Conservation (phyloP, 2,329 filamentous ascomycete genomes). For the Metarhizium sp. region DNA sequence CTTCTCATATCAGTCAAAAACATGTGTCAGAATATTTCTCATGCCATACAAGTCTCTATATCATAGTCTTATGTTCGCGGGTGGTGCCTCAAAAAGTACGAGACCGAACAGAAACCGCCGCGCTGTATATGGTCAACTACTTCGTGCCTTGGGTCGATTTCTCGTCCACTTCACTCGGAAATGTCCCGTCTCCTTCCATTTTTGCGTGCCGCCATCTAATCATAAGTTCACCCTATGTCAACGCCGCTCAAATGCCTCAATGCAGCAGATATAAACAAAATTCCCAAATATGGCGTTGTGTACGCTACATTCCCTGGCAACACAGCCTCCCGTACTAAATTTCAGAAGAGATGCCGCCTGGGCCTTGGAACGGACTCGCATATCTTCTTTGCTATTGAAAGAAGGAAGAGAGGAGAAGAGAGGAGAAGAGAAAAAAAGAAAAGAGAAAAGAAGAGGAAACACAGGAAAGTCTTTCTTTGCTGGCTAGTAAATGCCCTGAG, state of each 20-base stretch:
- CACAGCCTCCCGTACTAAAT: background rate
- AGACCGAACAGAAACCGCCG: background rate
- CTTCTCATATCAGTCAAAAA: background rate
- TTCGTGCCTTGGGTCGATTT: background rate
- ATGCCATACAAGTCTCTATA: background rate
- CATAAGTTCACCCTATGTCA: constrained; percentile 1
- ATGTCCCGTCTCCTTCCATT: background rate
- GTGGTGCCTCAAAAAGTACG: background rate
- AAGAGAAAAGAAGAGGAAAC: background rate
- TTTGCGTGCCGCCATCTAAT: background rate
- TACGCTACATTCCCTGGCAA: background rate
- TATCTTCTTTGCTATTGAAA: background rate
- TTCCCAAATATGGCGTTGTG: background rate
- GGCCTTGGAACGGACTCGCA: background rate
- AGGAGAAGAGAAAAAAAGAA: background rate
- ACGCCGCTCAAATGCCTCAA: constrained; percentile 6
- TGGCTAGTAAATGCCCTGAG: constrained; percentile 71
- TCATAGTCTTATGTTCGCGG: background rate
- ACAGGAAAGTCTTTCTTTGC: background rate
- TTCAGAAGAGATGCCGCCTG: background rate
- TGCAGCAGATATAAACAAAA: constrained; percentile 1
- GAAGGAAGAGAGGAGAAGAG: background rate
- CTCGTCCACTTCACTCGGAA: background rate
- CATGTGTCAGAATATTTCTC: background rate
- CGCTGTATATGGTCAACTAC: too few species aligned